Evolutionary conservation across 129 eudicot genomes (phyloP).

Genomic region (Ambrosia artemisiifolia): DNA sequence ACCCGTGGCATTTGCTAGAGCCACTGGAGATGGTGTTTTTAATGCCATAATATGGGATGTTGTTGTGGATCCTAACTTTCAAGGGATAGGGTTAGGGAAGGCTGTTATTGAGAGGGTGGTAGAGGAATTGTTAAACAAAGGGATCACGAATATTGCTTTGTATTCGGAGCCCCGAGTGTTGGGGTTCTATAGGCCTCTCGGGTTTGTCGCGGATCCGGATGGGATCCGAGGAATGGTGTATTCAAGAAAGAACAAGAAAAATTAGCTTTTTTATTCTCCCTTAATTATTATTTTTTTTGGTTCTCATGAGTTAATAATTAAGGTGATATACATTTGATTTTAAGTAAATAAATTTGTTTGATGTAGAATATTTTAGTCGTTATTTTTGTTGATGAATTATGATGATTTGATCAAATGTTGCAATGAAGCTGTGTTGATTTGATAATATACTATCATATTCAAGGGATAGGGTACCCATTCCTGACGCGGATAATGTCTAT

Average conservation of each 20-base stretch:
- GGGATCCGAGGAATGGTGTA: conserved; percentile 91
- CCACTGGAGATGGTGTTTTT: conserved; percentile 96
- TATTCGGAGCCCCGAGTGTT: conserved; percentile 96
- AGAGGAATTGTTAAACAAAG: conserved; percentile 56
- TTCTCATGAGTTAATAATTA: not conserved
- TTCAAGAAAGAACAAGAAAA: conserved; percentile 52
- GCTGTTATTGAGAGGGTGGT: conserved; percentile 87
- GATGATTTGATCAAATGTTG: too few species aligned
- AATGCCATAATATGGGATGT: conserved; percentile 98
- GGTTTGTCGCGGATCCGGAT: conserved; percentile 83
- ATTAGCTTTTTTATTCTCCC: not conserved
- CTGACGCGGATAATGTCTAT: too few species aligned
- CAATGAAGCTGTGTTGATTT: too few species aligned
- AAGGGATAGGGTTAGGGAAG: conserved; percentile 89
- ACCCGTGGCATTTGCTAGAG: conserved; percentile 93
- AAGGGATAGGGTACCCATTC: too few species aligned
- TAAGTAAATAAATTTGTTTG: not conserved
- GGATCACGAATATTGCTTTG: conserved; percentile 79
- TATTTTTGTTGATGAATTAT: not conserved
- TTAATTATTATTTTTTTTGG: not conserved
- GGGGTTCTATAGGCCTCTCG: conserved; percentile 77
- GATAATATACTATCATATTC: too few species aligned
- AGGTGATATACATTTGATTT: not conserved
- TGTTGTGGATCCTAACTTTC: conserved; percentile 95
- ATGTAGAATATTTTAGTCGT: not conserved